Base-by-base conservation (phyloP, 2,329 filamentous ascomycete genomes). In the Mycogone perniciosa region DNA sequence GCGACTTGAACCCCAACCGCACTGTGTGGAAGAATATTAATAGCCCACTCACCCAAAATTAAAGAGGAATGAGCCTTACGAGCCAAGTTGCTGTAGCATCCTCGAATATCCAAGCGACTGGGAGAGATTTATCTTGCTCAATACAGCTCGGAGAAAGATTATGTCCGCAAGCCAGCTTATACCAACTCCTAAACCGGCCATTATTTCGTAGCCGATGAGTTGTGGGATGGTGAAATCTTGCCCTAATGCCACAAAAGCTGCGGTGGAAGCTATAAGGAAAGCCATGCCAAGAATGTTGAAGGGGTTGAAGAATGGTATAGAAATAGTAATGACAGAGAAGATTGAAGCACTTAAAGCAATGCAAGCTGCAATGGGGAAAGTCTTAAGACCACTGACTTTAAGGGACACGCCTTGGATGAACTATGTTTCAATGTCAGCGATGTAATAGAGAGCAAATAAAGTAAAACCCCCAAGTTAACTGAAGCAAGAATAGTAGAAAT, bases 111-210 rank as follows among this genome's bases (percentile, higher is more conserved):
- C 46, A 8, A 48, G 30, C 6, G 46, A 20, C n/a, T 27, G 30
- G 4, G 46, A 33, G 20, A 48, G 29, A 10, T 48, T 33, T 30
- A 39, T 33, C 26, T 48, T 48, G 37, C 27, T 30, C 7, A 48
- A 29, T n/a, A 41, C 46, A 27, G 37, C 46, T 26, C 46, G 37
- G n/a, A 35, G 46, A n/a, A 20, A 48, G 11, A 48, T 48, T 6
- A 48, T 48, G 27, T 48, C 46, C 3, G 46, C 46, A 26, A 48
- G 35, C 46, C 46, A 48, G 13, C 34, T 35, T 35, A 48, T 48
- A 13, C 46, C 46, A n/a, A 48, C 9, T 3, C 46, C 46, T 10
- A 41, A 48, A 6, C 46, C 46, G n/a, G 29, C 46, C n/a, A 48
- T 4, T 11, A 48, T 48, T 13, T 48, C 35, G 27, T 48, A 48